Evolutionary conservation across 805 yeast genomes (phyloP), one percentile per base, ranked within the genome.

Genomic region (Kuraishia borneana): DNA sequence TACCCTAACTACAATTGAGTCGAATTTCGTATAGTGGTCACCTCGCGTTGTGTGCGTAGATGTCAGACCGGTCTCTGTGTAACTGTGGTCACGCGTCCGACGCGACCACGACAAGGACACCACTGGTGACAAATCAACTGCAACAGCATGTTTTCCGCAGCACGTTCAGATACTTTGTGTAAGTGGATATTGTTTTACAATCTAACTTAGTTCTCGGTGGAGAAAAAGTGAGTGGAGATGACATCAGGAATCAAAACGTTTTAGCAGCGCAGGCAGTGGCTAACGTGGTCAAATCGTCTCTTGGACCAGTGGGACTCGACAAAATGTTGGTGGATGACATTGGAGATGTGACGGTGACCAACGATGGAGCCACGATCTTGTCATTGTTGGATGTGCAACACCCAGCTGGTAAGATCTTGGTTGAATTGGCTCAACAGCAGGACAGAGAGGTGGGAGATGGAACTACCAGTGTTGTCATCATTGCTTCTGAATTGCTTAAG

Each of bases 371-470:
- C 39, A 92, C 98, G 4, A 92, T 92, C 48, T 65, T 92, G 42
- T 71, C 85, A 7, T 61, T 94, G 35, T 65, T 92, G 43, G 98
- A 92, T 54, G 97, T 92, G 34, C 96, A 92, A 60, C 98, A 92
- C 57, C 99, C 99, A 23, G 98, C 98, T 1, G 98, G 97, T 13
- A 89, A 87, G 62, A 92, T 92, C 47, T 65, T 92, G 38, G 98
- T 92, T 33, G 97, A 92, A 53, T 70, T 92, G 51, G 98, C 98
- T 2, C 96, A 92, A 58, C 97, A 92, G 58, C 99, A 92, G 64
- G 99, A 92, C 58, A 75, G 95, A 50, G 99, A 92, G 61, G 96
- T 92, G 35, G 98, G 96, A 40, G 97, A 88, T 53, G 97, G 97
- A 46, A 88, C 99, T 30, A 92, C 99, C 0, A 83, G 95, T 12